Conservation (phyloP, 768 basidiomycete genomes). For the Hericium erinaceus region DNA sequence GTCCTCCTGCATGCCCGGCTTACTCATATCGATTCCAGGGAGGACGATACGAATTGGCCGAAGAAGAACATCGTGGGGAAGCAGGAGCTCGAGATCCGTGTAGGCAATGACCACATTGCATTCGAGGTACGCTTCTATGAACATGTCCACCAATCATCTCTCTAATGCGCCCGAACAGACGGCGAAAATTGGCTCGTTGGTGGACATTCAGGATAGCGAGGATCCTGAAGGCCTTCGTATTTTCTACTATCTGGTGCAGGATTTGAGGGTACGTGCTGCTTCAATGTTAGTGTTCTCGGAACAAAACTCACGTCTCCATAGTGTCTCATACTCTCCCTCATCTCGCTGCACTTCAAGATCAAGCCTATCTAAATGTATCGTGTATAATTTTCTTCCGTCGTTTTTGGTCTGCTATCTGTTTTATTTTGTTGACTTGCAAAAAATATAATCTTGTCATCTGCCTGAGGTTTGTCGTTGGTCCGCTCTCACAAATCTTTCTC, state of each 20-base stretch:
- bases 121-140: slow-evolving; percentile 63
- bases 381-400: background rate
- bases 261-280: slow-evolving; percentile 64
- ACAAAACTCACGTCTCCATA: slow-evolving; percentile 22
- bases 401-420: background rate
- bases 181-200: slow-evolving; percentile 93
- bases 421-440: background rate
- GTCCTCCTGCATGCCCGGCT: background rate
- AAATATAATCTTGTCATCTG: background rate
- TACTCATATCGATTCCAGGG: slow-evolving; percentile 39
- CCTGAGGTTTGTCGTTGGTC: background rate
- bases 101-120: slow-evolving; percentile 92
- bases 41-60: slow-evolving; percentile 98
- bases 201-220: slow-evolving; percentile 94
- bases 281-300: background rate
- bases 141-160: background rate
- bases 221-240: slow-evolving; percentile 96
- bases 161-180: slow-evolving; percentile 43
- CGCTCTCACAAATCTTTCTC: background rate
- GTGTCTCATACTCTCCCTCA: slow-evolving; percentile 97
- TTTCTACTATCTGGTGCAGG: slow-evolving; percentile 98
- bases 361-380: slow-evolving; percentile 71
- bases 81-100: slow-evolving; percentile 92
- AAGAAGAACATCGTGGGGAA: slow-evolving; percentile 99
- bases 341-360: slow-evolving; percentile 99